phyloP scores from a whole-genome alignment of 2,329 filamentous ascomycete genomes.

The Aspergillus sp. region DNA sequence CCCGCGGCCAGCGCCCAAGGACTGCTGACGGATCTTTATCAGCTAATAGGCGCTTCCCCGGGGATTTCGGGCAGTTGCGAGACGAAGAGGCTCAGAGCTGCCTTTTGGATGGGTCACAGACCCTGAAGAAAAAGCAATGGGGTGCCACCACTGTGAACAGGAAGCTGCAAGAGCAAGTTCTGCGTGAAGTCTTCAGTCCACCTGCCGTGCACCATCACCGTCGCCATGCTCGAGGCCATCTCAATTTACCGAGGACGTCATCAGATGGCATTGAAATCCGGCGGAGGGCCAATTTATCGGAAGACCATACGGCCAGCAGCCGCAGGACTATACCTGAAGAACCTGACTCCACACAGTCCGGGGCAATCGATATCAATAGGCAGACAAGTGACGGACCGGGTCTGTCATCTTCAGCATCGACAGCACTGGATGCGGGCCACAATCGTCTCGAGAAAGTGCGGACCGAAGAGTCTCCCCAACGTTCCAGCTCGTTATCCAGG shows the following conservation, averaged over 20 bases:
- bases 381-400: constrained; percentile 29
- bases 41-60: constrained; percentile 23
- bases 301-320: constrained; percentile 31
- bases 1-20: constrained; percentile 54
- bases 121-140: constrained; percentile 63
- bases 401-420: constrained; percentile 42
- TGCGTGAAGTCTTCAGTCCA: constrained; percentile 87
- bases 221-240: constrained; percentile 64
- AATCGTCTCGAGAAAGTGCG: constrained; percentile 36
- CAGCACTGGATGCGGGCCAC: constrained; percentile 37
- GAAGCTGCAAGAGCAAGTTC: constrained; percentile 82
- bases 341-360: constrained; percentile 23
- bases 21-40: constrained; percentile 34
- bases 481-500: constrained; percentile 32
- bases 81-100: constrained; percentile 13
- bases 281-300: constrained; percentile 38
- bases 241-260: constrained; percentile 59
- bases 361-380: constrained; percentile 32
- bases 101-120: constrained; percentile 21
- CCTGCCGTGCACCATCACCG: constrained; percentile 80
- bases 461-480: constrained; percentile 50
- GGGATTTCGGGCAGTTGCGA: constrained; percentile 20
- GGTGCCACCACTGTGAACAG: constrained; percentile 91
- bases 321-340: constrained; percentile 23
- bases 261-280: constrained; percentile 33